Evolutionary conservation across 352 stramenopile species (phyloP).

Genomic region (Phytophthora syringae): DNA sequence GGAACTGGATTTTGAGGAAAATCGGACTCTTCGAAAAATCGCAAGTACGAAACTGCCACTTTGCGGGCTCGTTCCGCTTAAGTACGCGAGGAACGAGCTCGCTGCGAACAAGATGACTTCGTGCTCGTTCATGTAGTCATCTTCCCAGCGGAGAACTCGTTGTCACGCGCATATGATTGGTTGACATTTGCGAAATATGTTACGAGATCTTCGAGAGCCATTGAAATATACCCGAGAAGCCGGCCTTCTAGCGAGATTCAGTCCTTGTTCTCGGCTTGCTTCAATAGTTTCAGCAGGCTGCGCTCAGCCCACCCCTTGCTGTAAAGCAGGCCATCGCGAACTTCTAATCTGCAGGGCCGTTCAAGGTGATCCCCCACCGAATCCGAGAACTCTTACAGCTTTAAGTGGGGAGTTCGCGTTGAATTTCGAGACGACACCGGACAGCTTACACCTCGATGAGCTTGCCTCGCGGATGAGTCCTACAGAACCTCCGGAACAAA

Average conservation of each 20-base stretch:
- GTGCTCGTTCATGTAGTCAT: background rate
- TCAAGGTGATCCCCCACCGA: too few species aligned
- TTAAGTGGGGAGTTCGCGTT: slow-evolving; percentile 1
- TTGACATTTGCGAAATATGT: background rate
- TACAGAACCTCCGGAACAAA: background rate
- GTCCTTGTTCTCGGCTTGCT: too few species aligned
- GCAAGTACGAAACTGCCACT: background rate
- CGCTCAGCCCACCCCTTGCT: background rate
- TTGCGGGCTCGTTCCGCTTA: background rate
- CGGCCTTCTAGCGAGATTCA: background rate
- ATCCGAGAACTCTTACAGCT: background rate
- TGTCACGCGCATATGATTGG: background rate
- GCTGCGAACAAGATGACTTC: background rate
- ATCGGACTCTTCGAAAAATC: background rate
- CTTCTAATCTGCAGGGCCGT: too few species aligned
- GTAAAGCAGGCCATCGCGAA: background rate
- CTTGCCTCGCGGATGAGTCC: too few species aligned
- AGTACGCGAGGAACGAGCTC: background rate
- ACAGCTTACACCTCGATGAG: background rate
- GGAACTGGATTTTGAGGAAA: background rate
- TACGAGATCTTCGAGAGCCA: background rate
- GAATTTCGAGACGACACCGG: slow-evolving; percentile 6
- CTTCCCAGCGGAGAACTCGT: background rate
- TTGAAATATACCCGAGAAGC: background rate
- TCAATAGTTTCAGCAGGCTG: background rate